phyloP scores from a whole-genome alignment of 345 rosid species.

The Cardamine resedifolia region DNA sequence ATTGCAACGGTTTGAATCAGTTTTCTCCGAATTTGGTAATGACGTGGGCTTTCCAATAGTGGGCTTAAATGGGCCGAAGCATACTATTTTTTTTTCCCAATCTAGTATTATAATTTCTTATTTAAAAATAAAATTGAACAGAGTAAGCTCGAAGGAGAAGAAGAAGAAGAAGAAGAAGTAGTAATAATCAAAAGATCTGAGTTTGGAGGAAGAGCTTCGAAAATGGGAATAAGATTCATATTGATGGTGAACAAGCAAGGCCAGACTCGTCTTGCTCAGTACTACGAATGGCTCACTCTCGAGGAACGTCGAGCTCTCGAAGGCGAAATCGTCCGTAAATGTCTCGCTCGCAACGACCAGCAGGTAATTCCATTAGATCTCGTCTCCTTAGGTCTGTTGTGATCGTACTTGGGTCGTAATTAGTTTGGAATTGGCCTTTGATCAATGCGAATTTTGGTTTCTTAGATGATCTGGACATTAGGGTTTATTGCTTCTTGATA shows the following conservation, averaged over 20 bases:
- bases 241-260: conserved; percentile 99
- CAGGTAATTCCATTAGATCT: conserved; percentile 54
- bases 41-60: neutral
- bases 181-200: neutral
- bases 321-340: conserved; percentile 99
- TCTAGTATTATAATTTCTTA: neutral
- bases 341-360: conserved; percentile 94
- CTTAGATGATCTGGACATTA: neutral
- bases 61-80: neutral
- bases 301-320: conserved; percentile 98
- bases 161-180: neutral
- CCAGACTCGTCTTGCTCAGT: conserved; percentile 95
- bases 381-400: neutral
- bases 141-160: neutral
- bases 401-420: neutral
- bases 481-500: neutral
- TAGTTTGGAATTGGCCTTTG: conserved; percentile 1
- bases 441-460: neutral
- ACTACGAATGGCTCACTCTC: conserved; percentile 97
- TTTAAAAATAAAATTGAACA: neutral
- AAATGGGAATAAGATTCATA: conserved; percentile 94
- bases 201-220: neutral
- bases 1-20: neutral
- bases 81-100: neutral
- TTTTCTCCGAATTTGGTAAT: neutral